A percentile compares a stretch with the other conserved stretches of the same genome.
phyloP scores from a whole-genome alignment of 225 moss, liverwort and hornwort genomes.

The Physcomitrellopsis africana region DNA sequence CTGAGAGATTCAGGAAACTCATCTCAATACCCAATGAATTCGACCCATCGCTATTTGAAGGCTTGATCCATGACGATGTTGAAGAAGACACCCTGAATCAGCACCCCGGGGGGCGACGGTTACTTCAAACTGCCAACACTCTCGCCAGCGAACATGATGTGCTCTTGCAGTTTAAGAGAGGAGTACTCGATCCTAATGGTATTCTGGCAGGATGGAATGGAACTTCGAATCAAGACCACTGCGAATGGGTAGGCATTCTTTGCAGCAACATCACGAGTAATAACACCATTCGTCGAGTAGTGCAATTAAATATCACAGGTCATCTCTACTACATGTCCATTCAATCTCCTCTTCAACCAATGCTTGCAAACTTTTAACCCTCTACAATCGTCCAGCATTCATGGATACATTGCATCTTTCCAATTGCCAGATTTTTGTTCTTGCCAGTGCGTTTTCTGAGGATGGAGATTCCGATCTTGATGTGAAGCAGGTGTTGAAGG shows the following conservation, averaged over 20 bases:
- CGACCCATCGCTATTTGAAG: slow-evolving; percentile 31
- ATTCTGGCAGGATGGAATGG: slow-evolving; percentile 41
- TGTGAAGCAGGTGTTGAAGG: slow-evolving; percentile 39
- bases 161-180: slow-evolving; percentile 41
- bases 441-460: too few species aligned
- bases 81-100: neutral
- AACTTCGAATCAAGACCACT: slow-evolving; percentile 23
- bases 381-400: too few species aligned
- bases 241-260: slow-evolving; percentile 36
- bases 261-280: slow-evolving; percentile 37
- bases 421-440: too few species aligned
- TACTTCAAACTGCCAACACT: slow-evolving; percentile 32
- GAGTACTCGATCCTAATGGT: slow-evolving; percentile 25
- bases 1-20: slow-evolving; percentile 33
- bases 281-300: slow-evolving; percentile 18
- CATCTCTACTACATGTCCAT: neutral
- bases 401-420: too few species aligned
- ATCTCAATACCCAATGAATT: slow-evolving; percentile 32
- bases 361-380: neutral
- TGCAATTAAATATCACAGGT: slow-evolving; percentile 48
- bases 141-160: slow-evolving; percentile 12
- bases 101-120: slow-evolving; percentile 17
- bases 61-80: slow-evolving; percentile 1
- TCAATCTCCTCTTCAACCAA: neutral
- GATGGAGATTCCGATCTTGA: neutral